Base-by-base conservation (phyloP, 2,329 filamentous ascomycete species). In the Chrysosporium keratinophilum region DNA sequence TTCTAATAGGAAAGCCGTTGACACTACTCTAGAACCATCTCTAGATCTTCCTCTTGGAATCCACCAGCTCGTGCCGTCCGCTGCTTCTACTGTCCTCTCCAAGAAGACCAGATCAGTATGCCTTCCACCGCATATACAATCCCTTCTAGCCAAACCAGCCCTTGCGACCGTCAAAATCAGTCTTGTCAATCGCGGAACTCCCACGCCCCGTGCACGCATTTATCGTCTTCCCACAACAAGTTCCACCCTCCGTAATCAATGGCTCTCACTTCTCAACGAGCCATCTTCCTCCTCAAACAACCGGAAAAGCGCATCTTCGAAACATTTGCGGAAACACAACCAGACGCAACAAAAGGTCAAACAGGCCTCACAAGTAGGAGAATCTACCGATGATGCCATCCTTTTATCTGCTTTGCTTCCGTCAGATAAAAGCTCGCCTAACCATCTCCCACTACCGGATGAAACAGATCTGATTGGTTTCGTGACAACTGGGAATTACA, bases 401-500 rank as follows among this genome's bases (percentile, higher is more conserved):
- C 19, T 15, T 9, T 73, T 39, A 19, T 72, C 72, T 54, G 74
- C 76, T 14, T 71, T 82, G 14, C 64, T 78, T 6, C 69, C 70
- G 33, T 69, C 69, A 15, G 71, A 71, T 20, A 63, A 64, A 35
- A 60, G 64, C 3, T 62, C 64, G 11, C 74, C 68, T 56, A 66
- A 65, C 53, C 49, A 69, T 65, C 64, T 72, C 4, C 68, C 82
- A 0, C 81, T 89, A n/a, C 91, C 91, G 0, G 75, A 76, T 9
- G 82, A 82, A 57, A 75, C 79, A 19, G 87, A 96, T 65, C 75
- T 97, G 11, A 80, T 97, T 49, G 93, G 93, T 0, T 98, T 95
- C 66, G 83, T 96, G 20, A 96, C 89, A 1, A 85, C 85, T 1
- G 93, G 91, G 0, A 84, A 87, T 49, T 95, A 85, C 66, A 89